phyloP scores from a whole-genome alignment of 495 filamentous ascomycete genomes.

The Pseudomonodictys pantanalensis region DNA sequence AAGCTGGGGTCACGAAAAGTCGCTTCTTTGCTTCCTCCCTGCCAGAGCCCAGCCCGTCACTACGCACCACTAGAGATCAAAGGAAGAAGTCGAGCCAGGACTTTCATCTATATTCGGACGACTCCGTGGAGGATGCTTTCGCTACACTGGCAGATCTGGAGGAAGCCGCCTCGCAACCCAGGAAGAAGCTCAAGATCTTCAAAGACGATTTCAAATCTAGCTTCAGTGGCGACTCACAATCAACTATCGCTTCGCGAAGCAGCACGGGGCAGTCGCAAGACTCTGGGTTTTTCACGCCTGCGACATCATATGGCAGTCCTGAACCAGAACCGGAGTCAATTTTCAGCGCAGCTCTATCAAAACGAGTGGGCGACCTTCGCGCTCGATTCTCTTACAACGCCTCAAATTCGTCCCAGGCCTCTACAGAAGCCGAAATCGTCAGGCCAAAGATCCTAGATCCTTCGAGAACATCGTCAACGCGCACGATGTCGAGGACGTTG shows the following conservation, averaged over 20 bases:
- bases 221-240: slow-evolving; percentile 9
- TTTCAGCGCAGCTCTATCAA: slow-evolving; percentile 13
- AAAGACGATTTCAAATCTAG: slow-evolving; percentile 19
- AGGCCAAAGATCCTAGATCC: neutral
- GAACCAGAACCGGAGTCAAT: slow-evolving; percentile 1
- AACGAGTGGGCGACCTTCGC: slow-evolving; percentile 22
- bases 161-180: slow-evolving; percentile 32
- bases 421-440: neutral
- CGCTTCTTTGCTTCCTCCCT: slow-evolving; percentile 53
- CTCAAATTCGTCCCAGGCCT: neutral
- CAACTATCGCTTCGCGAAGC: slow-evolving; percentile 13
- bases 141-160: slow-evolving; percentile 49
- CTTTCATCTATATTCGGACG: slow-evolving; percentile 65
- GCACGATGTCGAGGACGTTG: neutral
- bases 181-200: slow-evolving; percentile 38
- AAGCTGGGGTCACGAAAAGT: slow-evolving; percentile 48
- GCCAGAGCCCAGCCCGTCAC: slow-evolving; percentile 51
- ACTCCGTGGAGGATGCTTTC: slow-evolving; percentile 62
- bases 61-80: slow-evolving; percentile 45
- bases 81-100: slow-evolving; percentile 48
- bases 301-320: slow-evolving; percentile 20
- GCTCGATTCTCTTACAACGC: slow-evolving; percentile 19
- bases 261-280: slow-evolving; percentile 15
- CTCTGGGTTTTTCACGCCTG: slow-evolving; percentile 19
- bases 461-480: neutral